Evolutionary conservation across 495 filamentous ascomycete genomes (phyloP), one percentile per base, ranked within the genome.

Genomic region (Aspergillus nidulans): DNA sequence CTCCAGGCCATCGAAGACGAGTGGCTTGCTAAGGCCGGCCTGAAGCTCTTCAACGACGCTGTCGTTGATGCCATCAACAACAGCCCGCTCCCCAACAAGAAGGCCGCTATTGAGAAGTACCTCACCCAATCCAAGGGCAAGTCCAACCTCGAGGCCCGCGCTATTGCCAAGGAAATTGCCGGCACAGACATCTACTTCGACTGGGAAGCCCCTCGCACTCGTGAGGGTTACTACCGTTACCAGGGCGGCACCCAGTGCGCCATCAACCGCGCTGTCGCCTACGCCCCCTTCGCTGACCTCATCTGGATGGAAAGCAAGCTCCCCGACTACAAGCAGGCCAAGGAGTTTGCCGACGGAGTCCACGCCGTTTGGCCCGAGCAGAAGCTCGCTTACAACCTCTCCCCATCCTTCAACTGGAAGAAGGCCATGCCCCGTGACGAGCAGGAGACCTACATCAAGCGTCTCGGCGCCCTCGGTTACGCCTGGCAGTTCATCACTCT

Each of bases 401-500:
- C 91, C 0, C 95, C 95, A 24, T 96, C 91, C 36, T 98, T 98
- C 85, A 97, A 97, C 83, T 98, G 94, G 94, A 97, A 97, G 78
- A 77, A 91, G 41, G 94, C 95, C 67, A 98, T 98, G 95, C 78
- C 89, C 24, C 82, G 86, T 59, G 78, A 85, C 42, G 95, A 97
- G 69, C 95, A 98, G 73, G 89, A 95, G 74, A 97, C 95, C 19
- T 98, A 97, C 76, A 97, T 98, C 77, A 75, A 85, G 56, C 89
- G 92, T 19, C 86, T 98, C 36, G 90, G 84, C 52, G 70, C 74
- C 39, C 84, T 98, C 26, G 94, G 94, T 44, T 98, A 97, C 82
- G 95, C 88, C 81, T 97, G 94, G 94, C 94, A 98, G 73, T 98
- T 98, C 83, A 97, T 98, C 78, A 98, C 95, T 26, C 85, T 98